Conservation (phyloP, 345 rosid species). For the Cardamine chenopodiifolia region DNA sequence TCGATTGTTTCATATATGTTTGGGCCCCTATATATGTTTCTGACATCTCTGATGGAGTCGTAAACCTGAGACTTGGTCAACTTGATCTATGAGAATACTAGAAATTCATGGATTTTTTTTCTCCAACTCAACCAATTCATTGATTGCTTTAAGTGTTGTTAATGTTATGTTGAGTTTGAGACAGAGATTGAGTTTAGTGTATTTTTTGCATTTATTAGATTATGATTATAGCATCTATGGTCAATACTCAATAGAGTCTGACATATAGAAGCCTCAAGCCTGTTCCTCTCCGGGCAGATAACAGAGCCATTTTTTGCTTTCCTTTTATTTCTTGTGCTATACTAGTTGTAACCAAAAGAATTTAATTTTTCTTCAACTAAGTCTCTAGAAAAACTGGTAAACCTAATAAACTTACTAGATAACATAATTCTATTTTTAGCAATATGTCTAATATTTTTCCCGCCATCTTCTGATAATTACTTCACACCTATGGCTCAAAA, state of each 20-base stretch:
- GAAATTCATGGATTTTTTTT: too few relatives aligned
- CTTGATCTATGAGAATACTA: too few relatives aligned
- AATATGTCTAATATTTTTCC: neutral
- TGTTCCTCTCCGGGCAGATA: neutral
- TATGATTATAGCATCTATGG: neutral
- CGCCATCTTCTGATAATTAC: neutral
- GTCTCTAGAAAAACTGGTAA: neutral
- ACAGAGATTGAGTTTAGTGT: neutral
- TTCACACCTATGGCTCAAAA: slow-evolving; percentile 46
- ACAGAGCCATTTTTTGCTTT: neutral
- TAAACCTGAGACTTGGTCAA: too few relatives aligned
- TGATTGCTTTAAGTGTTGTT: too few relatives aligned
- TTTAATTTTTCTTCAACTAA: too few relatives aligned
- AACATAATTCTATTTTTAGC: neutral
- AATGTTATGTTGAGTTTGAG: too few relatives aligned
- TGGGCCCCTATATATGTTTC: too few relatives aligned
- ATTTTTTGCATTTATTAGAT: neutral
- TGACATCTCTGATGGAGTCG: too few relatives aligned
- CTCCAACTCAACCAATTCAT: too few relatives aligned
- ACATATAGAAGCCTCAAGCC: neutral
- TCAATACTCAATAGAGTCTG: neutral
- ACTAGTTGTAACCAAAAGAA: neutral
- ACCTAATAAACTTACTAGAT: neutral
- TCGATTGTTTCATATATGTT: too few relatives aligned
- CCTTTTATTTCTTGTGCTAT: neutral